Percentiles rank a stretch among this genome's conserved stretches.
These are phyloP conservation scores for Rubroboletus pulcherrimus DNA, from an alignment of 768 basidiomycete species.

Conservation along the genomic window DNA sequence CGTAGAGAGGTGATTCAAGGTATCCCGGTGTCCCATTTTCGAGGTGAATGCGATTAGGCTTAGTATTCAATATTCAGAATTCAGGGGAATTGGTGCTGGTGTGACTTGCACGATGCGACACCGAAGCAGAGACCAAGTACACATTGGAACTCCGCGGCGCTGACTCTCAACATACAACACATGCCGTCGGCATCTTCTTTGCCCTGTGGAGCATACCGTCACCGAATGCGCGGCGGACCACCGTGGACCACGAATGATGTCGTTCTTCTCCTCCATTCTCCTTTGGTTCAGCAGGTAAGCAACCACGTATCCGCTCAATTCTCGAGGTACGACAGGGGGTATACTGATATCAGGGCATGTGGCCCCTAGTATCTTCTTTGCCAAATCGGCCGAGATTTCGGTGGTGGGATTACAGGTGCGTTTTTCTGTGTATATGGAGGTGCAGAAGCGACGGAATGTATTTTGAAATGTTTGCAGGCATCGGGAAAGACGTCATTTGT, in stretches of 20 bases:
- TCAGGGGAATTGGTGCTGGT: no score
- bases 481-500: slow-evolving; percentile 95
- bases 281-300: slow-evolving; percentile 54
- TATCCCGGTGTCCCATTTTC: background rate
- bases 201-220: background rate
- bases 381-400: slow-evolving; percentile 82
- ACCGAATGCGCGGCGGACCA: background rate
- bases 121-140: background rate
- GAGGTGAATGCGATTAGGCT: background rate
- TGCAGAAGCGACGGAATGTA: background rate
- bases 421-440: background rate
- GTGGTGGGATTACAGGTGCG: slow-evolving; percentile 86
- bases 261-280: slow-evolving; percentile 50
- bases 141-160: slow-evolving; percentile 17
- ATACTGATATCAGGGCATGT: background rate
- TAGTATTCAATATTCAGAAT: no score
- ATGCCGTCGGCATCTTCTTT: background rate
- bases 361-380: slow-evolving; percentile 68
- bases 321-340: background rate
- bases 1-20: background rate
- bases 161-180: background rate
- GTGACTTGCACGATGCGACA: background rate
- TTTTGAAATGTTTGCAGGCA: slow-evolving; percentile 45
- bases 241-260: slow-evolving; percentile 29
- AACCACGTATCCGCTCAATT: background rate